phyloP scores from a whole-genome alignment of 257 asterid genomes.

The Plantago elongata region DNA sequence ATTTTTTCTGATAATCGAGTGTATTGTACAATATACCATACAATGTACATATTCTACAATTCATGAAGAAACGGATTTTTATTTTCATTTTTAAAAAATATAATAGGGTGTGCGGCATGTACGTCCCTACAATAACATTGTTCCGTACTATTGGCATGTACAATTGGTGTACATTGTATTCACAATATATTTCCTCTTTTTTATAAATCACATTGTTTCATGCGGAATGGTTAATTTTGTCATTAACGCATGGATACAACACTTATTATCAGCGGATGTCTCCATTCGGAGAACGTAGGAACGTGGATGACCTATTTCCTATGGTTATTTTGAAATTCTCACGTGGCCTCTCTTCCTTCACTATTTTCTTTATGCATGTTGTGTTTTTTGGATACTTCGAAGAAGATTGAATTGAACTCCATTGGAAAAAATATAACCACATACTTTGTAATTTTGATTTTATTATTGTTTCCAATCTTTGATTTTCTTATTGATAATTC shows the following conservation, averaged over 20 bases:
- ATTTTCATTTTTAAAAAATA: too few species aligned
- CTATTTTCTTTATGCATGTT: slow-evolving; percentile 12
- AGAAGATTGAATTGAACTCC: too few species aligned
- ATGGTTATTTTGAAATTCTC: slow-evolving; percentile 20
- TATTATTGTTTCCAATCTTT: too few species aligned
- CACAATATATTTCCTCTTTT: background rate
- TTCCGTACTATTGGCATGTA: background rate
- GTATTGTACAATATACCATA: too few species aligned
- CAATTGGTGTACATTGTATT: background rate
- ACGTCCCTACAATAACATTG: too few species aligned
- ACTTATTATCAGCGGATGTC: slow-evolving; percentile 20
- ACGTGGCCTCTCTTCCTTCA: slow-evolving; percentile 35
- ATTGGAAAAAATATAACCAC: background rate
- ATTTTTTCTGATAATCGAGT: too few species aligned
- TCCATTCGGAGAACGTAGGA: slow-evolving; percentile 29
- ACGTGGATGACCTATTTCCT: slow-evolving; percentile 4
- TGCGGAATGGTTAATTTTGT: slow-evolving; percentile 21
- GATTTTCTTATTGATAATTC: too few species aligned
- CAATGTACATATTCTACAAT: too few species aligned
- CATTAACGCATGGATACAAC: background rate
- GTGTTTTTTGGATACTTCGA: too few species aligned
- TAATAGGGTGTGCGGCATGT: too few species aligned
- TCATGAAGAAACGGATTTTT: too few species aligned
- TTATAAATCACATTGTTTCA: background rate
- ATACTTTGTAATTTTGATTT: too few species aligned